Percentiles rank a stretch among this genome's conserved stretches.
phyloP scores from a whole-genome alignment of 768 basidiomycete species.

The Lactifluus subvellereus region DNA sequence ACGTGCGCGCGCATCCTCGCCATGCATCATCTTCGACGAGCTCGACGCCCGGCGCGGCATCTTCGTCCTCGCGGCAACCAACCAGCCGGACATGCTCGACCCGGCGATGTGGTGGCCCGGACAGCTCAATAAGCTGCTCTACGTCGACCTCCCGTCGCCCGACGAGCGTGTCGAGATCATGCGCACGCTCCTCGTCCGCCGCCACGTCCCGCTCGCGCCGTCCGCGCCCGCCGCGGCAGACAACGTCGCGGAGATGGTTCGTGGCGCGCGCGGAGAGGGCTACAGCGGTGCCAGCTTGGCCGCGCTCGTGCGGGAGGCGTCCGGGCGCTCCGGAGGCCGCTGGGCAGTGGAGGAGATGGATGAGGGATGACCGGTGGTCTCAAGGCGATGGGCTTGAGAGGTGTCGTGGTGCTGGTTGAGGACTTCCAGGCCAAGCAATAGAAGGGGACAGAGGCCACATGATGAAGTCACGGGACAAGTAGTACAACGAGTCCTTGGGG shows the following conservation, averaged over 20 bases:
- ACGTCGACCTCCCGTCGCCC: constrained; percentile 78
- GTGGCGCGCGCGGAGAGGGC: constrained; percentile 65
- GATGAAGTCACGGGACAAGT: constrained; percentile 66
- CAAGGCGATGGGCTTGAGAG: too few species aligned
- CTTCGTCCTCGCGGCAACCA: constrained; percentile 92
- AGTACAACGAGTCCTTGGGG: too few species aligned
- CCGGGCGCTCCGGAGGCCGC: constrained; percentile 59
- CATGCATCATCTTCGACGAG: constrained; percentile 92
- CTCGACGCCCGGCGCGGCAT: constrained; percentile 82
- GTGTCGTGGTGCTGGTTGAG: too few species aligned
- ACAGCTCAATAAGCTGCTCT: constrained; percentile 87
- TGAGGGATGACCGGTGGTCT: too few species aligned
- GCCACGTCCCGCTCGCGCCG: constrained; percentile 59
- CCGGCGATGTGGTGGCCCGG: constrained; percentile 98
- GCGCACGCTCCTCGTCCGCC: constrained; percentile 51
- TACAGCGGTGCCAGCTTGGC: constrained; percentile 92
- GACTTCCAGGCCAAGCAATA: too few species aligned
- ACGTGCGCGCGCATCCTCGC: constrained; percentile 86
- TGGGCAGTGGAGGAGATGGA: too few species aligned
- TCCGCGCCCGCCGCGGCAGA: constrained; percentile 27
- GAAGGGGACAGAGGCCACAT: too few species aligned
- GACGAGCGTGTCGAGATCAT: constrained; percentile 80
- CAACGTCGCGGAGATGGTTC: constrained; percentile 38
- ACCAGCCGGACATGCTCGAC: constrained; percentile 95
- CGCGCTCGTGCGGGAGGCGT: constrained; percentile 83